Evolutionary conservation across 352 stramenopile genomes (phyloP), one percentile per base, ranked within the genome.

Genomic region (Plasmopara muralis): DNA sequence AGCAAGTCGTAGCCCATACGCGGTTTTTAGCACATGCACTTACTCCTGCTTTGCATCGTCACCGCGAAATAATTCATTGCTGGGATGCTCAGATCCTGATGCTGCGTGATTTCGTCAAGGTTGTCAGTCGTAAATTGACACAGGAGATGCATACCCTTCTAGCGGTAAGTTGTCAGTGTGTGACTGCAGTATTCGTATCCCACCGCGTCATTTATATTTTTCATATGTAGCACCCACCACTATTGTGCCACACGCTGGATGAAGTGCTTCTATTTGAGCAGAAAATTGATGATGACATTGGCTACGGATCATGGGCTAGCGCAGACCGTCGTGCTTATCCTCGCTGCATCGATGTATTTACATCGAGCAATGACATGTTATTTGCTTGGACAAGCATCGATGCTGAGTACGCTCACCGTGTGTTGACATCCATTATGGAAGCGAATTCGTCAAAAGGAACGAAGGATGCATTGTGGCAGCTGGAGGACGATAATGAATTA

Each of bases 221-320:
- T 44, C 14, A 30, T 53, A 15, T 10, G 7, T 42, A 78, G 70
- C 51, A 75, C 41, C 53, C 72, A n/a, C 55, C 59, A 2, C 53
- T 85, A 0, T 58, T 91, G 39, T 91, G 80, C 48, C 80, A 91
- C 46, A 81, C 72, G 3, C 56, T 91, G 15, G 80, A 91, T 37
- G 80, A 91, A 61, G 60, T 87, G 0, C 41, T 91, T 48, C 62
- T 89, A 7, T 91, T 91, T 61, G 80, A 91, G 51, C 68, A 74
- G 33, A 28, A 54, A 2, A 54, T 89, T 16, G 74, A 91, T 42
- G 76, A 83, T 6, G 66, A 85, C 16, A 71, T 87, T 49, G 66
- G 57, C 16, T 91, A 91, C 44, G 64, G 64, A 8, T 74, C 76
- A 3, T 91, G 69, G 48, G 64, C 74, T 0, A 68, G 53, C 6